Percentiles rank a stretch among this genome's conserved stretches.
phyloP scores from a whole-genome alignment of 495 filamentous ascomycete species.

The Penicillium paradoxum region DNA sequence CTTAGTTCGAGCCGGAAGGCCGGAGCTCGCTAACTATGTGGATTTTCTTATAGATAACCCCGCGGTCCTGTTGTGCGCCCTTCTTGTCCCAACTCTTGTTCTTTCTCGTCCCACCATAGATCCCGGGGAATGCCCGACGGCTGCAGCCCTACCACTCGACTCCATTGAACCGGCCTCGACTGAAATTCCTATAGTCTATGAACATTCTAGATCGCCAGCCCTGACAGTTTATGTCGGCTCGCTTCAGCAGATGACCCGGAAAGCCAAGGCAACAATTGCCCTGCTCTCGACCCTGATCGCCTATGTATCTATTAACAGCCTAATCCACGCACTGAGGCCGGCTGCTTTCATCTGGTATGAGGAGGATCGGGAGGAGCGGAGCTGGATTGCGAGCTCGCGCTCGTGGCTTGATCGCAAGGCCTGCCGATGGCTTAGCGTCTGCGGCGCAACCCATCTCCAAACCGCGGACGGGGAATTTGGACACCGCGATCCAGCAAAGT shows the following conservation, averaged over 20 bases:
- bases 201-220: conserved; percentile 10
- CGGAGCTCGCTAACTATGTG: conserved; percentile 16
- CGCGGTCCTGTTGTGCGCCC: conserved; percentile 13
- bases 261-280: conserved; percentile 34
- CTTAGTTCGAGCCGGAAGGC: conserved; percentile 24
- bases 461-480: conserved; percentile 25
- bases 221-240: conserved; percentile 19
- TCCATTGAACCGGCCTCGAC: conserved; percentile 19
- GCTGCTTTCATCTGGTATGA: conserved; percentile 40
- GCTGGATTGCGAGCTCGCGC: conserved; percentile 67
- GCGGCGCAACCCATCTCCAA: conserved; percentile 58
- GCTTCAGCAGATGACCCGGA: conserved; percentile 40
- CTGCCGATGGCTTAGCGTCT: conserved; percentile 68
- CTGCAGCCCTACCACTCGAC: conserved; percentile 7
- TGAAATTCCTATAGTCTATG: conserved; percentile 14
- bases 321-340: conserved; percentile 29
- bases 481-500: conserved; percentile 21
- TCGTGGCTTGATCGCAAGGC: conserved; percentile 70
- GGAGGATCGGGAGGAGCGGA: conserved; percentile 52
- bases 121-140: conserved; percentile 13
- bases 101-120: conserved; percentile 17
- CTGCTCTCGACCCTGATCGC: conserved; percentile 40
- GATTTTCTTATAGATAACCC: conserved; percentile 14
- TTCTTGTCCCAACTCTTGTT: conserved; percentile 12
- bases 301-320: conserved; percentile 44